Evolutionary conservation across 108 stramenopile genomes (phyloP).

Genomic region (Cyclotella baltica): DNA sequence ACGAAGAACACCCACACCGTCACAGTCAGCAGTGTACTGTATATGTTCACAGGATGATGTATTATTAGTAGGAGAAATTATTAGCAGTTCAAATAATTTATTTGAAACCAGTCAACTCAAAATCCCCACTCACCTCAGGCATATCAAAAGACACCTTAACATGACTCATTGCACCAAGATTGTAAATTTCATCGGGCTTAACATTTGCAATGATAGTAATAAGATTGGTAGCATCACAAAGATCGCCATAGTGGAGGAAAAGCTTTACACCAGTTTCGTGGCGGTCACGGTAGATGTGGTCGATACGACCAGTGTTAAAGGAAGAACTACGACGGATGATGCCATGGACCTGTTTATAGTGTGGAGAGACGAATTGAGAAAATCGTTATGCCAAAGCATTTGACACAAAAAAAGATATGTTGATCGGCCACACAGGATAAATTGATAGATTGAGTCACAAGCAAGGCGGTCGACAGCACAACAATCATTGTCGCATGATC

Average conservation of each 20-base stretch:
- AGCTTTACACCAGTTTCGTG: conserved; percentile 95
- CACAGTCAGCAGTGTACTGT: conserved; percentile 97
- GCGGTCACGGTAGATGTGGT: conserved; percentile 97
- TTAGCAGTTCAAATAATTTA: neutral
- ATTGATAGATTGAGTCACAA: no score
- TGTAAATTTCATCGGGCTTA: conserved; percentile 97
- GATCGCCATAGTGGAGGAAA: conserved; percentile 98
- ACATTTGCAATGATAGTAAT: conserved; percentile 90
- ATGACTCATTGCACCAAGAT: conserved; percentile 99
- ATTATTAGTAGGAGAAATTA: neutral
- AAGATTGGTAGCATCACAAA: conserved; percentile 98
- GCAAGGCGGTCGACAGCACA: no score
- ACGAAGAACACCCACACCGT: conserved; percentile 98
- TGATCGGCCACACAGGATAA: no score
- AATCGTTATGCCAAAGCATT: no score
- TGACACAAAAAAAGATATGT: no score
- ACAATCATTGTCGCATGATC: no score
- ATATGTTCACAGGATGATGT: neutral
- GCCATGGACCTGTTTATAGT: conserved; percentile 85
- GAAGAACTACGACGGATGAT: conserved; percentile 98
- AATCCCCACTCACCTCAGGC: conserved; percentile 79
- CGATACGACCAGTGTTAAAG: conserved; percentile 99
- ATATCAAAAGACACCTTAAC: conserved; percentile 99
- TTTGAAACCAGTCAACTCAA: neutral
- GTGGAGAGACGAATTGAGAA: no score